Evolutionary conservation across 108 stramenopile species (phyloP).

Genomic region (Bacterosira constricta): DNA sequence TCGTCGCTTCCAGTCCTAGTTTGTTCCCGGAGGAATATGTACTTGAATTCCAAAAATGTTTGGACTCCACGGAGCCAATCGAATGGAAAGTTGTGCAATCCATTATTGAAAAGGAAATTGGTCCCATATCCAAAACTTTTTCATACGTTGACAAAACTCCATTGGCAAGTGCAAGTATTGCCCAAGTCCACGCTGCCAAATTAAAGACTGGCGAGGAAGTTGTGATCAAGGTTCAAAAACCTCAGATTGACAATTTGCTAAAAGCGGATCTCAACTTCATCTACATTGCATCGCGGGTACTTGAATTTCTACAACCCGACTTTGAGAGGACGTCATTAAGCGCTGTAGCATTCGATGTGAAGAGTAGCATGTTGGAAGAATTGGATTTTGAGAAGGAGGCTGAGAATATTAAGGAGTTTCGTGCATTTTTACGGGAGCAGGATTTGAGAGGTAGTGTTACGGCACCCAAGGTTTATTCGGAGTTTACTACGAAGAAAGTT

Average conservation of each 20-base stretch:
- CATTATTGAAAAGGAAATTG: constrained; percentile 88
- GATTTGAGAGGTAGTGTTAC: constrained; percentile 69
- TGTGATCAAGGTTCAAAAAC: constrained; percentile 96
- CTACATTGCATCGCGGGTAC: constrained; percentile 80
- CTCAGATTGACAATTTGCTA: constrained; percentile 86
- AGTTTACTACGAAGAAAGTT: constrained; percentile 78
- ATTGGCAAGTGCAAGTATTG: constrained; percentile 90
- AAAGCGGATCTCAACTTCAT: constrained; percentile 95
- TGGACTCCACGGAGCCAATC: constrained; percentile 90
- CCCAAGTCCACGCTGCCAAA: constrained; percentile 91
- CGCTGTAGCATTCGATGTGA: constrained; percentile 87
- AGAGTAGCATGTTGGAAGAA: constrained; percentile 92
- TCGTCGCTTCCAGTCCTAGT: constrained; percentile 93
- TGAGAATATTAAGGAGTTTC: constrained; percentile 87
- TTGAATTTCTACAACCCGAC: constrained; percentile 92
- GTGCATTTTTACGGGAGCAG: constrained; percentile 74
- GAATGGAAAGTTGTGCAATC: constrained; percentile 78
- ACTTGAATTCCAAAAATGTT: constrained; percentile 92
- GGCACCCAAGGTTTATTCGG: constrained; percentile 72
- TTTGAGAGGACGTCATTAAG: constrained; percentile 87
- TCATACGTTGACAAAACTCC: constrained; percentile 77
- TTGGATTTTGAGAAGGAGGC: constrained; percentile 94
- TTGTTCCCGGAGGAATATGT: constrained; percentile 95
- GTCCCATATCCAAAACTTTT: constrained; percentile 73
- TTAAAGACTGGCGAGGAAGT: constrained; percentile 90